Evolutionary conservation across 208 protist genomes (phyloP).

Genomic region (Balamuthia mandrillaris): DNA sequence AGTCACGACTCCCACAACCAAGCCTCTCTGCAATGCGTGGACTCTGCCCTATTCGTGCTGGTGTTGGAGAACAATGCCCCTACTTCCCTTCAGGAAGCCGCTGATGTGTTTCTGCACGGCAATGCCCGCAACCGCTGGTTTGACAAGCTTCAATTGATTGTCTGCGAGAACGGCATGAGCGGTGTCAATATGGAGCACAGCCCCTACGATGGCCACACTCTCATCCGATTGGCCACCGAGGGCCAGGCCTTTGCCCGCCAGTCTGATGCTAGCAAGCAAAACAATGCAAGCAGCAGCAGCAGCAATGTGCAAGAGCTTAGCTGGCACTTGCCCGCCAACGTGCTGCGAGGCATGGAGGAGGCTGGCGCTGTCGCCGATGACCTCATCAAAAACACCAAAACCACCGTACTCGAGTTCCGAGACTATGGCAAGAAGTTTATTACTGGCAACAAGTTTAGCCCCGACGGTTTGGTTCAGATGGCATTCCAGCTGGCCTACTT

Average conservation of each 20-base stretch:
- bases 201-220: not conserved
- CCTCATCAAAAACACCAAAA: not conserved
- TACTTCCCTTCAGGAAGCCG: not conserved
- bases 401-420: not conserved
- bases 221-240: not conserved
- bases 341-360: not conserved
- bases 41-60: constrained; percentile 32
- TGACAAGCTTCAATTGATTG: constrained; percentile 22
- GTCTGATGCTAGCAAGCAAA: not conserved
- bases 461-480: constrained; percentile 35
- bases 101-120: not conserved
- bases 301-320: not conserved
- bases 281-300: not conserved
- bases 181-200: constrained; percentile 27
- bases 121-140: constrained; percentile 9
- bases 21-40: not conserved
- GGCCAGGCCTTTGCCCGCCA: not conserved
- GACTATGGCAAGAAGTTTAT: constrained; percentile 34
- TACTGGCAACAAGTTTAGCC: constrained; percentile 5
- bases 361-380: not conserved
- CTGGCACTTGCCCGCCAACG: not conserved
- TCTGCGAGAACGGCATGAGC: not conserved
- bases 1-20: not conserved
- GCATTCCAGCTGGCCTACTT: constrained; percentile 35
- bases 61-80: constrained; percentile 4